Evolutionary conservation across 2,329 filamentous ascomycete genomes (phyloP).

Genomic region (Diaporthe humulicola): DNA sequence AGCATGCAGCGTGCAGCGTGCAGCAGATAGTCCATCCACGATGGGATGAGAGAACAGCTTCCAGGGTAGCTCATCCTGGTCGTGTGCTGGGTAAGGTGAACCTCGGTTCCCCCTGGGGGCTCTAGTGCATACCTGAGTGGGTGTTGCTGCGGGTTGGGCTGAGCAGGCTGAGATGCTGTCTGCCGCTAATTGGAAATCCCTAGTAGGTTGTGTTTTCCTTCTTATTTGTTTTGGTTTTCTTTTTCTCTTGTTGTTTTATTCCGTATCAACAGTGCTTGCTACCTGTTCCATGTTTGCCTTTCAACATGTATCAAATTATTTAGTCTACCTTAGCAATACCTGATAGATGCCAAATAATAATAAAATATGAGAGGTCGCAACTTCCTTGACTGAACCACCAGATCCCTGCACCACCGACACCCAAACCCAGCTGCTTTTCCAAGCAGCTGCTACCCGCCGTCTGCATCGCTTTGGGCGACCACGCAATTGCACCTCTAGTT

Average conservation of each 20-base stretch:
- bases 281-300: no score
- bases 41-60: not conserved
- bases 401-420: constrained; percentile 15
- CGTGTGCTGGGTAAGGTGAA: constrained; percentile 24
- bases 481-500: not conserved
- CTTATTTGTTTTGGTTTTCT: not conserved
- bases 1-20: not conserved
- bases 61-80: constrained; percentile 29
- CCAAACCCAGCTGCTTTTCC: constrained; percentile 15
- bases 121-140: not conserved
- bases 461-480: not conserved
- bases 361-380: not conserved
- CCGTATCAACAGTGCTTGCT: not conserved
- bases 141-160: not conserved
- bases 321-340: not conserved
- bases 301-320: no score
- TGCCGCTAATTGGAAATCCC: not conserved
- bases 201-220: not conserved
- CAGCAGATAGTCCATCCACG: not conserved
- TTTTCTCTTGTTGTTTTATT: not conserved
- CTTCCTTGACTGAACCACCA: not conserved
- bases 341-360: not conserved
- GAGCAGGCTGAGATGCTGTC: not conserved
- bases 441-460: not conserved
- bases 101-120: not conserved